phyloP scores from a whole-genome alignment of 2,329 filamentous ascomycete genomes.

The Ceratocystis diversiconidia region DNA sequence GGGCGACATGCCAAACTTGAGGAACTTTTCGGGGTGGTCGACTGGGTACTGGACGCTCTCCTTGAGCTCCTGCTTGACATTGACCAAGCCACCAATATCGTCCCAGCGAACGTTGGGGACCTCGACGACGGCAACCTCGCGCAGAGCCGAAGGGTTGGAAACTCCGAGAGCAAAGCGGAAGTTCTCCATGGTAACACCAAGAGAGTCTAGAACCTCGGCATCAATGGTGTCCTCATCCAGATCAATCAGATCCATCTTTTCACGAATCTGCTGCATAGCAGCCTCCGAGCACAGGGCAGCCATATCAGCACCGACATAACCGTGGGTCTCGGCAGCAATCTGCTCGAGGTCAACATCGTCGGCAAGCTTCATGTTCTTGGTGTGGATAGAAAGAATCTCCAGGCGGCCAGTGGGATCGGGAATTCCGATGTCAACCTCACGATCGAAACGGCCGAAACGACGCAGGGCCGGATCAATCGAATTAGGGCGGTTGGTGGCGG shows the following conservation, averaged over 20 bases:
- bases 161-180: slow-evolving; percentile 97
- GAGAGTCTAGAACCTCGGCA: slow-evolving; percentile 91
- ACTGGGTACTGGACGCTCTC: slow-evolving; percentile 98
- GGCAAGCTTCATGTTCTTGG: slow-evolving; percentile 99
- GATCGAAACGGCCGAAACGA: slow-evolving; percentile 97
- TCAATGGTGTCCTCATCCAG: slow-evolving; percentile 98
- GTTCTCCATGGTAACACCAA: slow-evolving; percentile 99
- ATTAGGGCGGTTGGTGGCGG: slow-evolving; percentile 95
- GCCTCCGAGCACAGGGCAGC: slow-evolving; percentile 97
- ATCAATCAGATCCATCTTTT: slow-evolving; percentile 99
- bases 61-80: slow-evolving; percentile 98
- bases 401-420: slow-evolving; percentile 96
- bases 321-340: slow-evolving; percentile 94
- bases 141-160: slow-evolving; percentile 95
- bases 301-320: slow-evolving; percentile 97
- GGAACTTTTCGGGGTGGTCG: slow-evolving; percentile 98
- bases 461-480: slow-evolving; percentile 95
- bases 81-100: slow-evolving; percentile 95
- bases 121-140: slow-evolving; percentile 97
- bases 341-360: slow-evolving; percentile 95
- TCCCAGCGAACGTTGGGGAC: slow-evolving; percentile 99
- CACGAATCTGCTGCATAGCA: slow-evolving; percentile 99
- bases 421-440: slow-evolving; percentile 96
- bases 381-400: slow-evolving; percentile 98
- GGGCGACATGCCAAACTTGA: slow-evolving; percentile 97